A percentile compares a stretch with the other conserved stretches of the same genome.
Conservation (phyloP, 352 stramenopile species). For the Aphanomyces astaci region DNA sequence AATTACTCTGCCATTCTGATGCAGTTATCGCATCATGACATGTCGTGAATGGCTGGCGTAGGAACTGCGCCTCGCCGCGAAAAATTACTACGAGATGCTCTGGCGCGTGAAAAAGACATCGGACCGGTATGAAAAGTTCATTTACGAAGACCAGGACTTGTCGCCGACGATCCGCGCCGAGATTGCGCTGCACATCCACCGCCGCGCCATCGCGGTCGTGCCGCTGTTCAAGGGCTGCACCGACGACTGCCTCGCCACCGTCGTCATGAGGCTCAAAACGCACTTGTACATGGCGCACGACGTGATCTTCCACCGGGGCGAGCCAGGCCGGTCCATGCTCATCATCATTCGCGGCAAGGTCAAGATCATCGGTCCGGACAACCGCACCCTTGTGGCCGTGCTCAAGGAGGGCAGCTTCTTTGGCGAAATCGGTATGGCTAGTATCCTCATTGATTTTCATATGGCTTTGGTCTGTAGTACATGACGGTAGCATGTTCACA, state of each 20-base stretch:
- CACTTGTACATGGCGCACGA: slow-evolving; percentile 53
- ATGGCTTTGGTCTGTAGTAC: no score
- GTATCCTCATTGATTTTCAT: neutral
- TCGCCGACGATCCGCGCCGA: slow-evolving; percentile 44
- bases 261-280: slow-evolving; percentile 50
- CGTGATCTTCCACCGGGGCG: slow-evolving; percentile 53
- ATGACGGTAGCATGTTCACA: no score
- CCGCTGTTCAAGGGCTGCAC: slow-evolving; percentile 53
- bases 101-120: slow-evolving; percentile 64
- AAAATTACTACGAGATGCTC: slow-evolving; percentile 54
- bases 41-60: neutral
- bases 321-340: slow-evolving; percentile 49
- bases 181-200: slow-evolving; percentile 58
- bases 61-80: slow-evolving; percentile 45
- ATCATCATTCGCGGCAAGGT: slow-evolving; percentile 58
- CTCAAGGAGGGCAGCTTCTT: slow-evolving; percentile 60
- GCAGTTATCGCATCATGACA: no score
- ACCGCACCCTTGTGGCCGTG: slow-evolving; percentile 40
- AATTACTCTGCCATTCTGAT: no score
- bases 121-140: slow-evolving; percentile 54
- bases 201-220: slow-evolving; percentile 41
- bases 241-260: slow-evolving; percentile 42
- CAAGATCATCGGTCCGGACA: slow-evolving; percentile 50
- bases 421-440: slow-evolving; percentile 35
- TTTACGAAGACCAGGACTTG: slow-evolving; percentile 61